Conservation (phyloP, 257 asterid species). For the Ilex aquifolium region DNA sequence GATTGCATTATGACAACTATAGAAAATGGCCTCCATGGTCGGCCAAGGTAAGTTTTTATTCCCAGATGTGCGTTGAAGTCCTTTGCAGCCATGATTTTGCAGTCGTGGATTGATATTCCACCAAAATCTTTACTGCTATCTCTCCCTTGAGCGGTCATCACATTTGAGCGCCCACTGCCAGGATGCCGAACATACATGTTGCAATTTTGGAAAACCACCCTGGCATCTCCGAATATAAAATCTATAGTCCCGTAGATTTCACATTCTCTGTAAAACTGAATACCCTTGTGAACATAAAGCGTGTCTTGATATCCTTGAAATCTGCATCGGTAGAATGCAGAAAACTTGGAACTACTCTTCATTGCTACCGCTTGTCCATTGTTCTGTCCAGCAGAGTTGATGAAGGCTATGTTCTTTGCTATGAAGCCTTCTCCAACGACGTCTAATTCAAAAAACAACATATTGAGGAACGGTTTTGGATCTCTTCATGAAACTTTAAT, state of each 20-base stretch:
- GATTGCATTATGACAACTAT: background rate
- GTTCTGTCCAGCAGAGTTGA: background rate
- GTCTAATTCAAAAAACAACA: background rate
- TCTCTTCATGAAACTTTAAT: no score
- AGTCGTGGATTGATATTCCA: background rate
- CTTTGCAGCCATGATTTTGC: background rate
- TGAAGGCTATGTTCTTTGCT: background rate
- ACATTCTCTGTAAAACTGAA: background rate
- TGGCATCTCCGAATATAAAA: background rate
- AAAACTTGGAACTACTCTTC: background rate
- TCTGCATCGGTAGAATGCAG: background rate
- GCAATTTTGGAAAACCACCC: background rate
- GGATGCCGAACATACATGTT: background rate
- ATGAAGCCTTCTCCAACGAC: background rate
- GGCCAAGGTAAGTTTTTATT: background rate
- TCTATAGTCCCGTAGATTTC: background rate
- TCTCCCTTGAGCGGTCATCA: background rate
- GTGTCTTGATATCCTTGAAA: background rate
- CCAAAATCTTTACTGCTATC: no score
- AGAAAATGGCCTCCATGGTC: background rate
- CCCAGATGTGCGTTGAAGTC: background rate
- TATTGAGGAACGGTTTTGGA: no score
- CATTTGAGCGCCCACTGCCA: background rate
- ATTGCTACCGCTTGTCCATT: background rate
- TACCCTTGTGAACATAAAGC: no score